These are phyloP conservation scores for Peribolospora baueri DNA, from an alignment of 768 basidiomycete species.

Conservation along the genomic window DNA sequence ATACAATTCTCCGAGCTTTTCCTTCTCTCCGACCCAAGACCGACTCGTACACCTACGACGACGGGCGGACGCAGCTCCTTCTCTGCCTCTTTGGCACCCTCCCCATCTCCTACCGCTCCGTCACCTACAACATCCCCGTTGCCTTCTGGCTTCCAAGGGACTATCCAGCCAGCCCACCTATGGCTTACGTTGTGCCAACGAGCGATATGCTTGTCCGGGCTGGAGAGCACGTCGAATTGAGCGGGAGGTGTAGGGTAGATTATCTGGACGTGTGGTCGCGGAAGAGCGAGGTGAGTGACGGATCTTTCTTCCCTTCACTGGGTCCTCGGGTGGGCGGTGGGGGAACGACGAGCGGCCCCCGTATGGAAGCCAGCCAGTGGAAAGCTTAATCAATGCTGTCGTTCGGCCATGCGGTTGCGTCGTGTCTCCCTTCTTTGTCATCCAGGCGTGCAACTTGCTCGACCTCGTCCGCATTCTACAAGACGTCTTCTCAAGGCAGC, in stretches of 20 bases:
- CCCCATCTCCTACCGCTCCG: constrained; percentile 50
- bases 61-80: constrained; percentile 74
- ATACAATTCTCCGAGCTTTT: constrained; percentile 32
- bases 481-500: constrained; percentile 54
- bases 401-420: neutral
- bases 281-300: constrained; percentile 49
- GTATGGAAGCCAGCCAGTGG: too few relatives aligned
- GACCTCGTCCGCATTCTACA: constrained; percentile 53
- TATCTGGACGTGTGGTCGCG: constrained; percentile 55
- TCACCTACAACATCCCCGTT: constrained; percentile 80
- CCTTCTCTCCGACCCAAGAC: constrained; percentile 47
- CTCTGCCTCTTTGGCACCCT: constrained; percentile 77
- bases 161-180: constrained; percentile 59
- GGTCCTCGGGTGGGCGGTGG: neutral
- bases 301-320: constrained; percentile 1
- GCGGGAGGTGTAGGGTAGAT: constrained; percentile 42
- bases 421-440: neutral
- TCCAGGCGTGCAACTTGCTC: constrained; percentile 49
- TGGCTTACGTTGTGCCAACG: constrained; percentile 79
- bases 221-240: constrained; percentile 50
- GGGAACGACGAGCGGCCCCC: neutral
- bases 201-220: constrained; percentile 67
- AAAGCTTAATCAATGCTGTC: neutral
- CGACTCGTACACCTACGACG: constrained; percentile 75
- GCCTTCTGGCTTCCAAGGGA: constrained; percentile 65